Evolutionary conservation across 768 basidiomycete genomes (phyloP), one percentile per base, ranked within the genome.

Genomic region (Boletus reticuloceps): DNA sequence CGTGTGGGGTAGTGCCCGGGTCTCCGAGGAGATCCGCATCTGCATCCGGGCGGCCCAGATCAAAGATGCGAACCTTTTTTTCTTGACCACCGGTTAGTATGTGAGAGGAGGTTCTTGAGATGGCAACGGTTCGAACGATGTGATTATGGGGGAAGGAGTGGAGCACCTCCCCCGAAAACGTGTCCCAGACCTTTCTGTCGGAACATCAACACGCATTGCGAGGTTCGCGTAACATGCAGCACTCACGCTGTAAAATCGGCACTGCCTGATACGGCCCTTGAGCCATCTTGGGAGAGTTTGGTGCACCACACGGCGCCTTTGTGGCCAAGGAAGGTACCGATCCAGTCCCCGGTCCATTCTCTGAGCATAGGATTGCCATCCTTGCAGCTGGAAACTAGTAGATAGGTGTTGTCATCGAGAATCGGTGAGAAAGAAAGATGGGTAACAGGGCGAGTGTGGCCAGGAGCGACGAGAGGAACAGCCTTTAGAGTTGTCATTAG

Each of bases 131-230:
- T 62, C 95, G 90, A 64, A 99, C 97, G 68, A 99, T 99, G 75
- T 98, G 97, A 67, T 94, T 90, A 72, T 99, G 97, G 13, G 94
- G 88, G 69, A 98, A 96, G n/a, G 96, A 97, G 64, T 97, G 91
- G 38, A 98, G 77, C 31, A 79, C 72, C n/a, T 84, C 77, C 55
- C 97, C 97, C 22, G 87, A 84, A 70, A 89, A 94, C 6, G 94
- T 91, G 73, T 98, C 92, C 94, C 94, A 98, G 61, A 98, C 82
- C 79, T 96, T 98, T 54, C 93, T 97, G 71, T 51, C 56, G 53
- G 29, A 40, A 48, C 43, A 47, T 57, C 58, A 54, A 62, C 48
- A 43, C 25, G 12, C 4, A 34, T 5, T 36, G 13, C 11, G 14
- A 11, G 13, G 34, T 36, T 36, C 34, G 10, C 38, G 38, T 17